Conservation (phyloP, 73 alveolate genomes). For the Diophrys sp. region DNA sequence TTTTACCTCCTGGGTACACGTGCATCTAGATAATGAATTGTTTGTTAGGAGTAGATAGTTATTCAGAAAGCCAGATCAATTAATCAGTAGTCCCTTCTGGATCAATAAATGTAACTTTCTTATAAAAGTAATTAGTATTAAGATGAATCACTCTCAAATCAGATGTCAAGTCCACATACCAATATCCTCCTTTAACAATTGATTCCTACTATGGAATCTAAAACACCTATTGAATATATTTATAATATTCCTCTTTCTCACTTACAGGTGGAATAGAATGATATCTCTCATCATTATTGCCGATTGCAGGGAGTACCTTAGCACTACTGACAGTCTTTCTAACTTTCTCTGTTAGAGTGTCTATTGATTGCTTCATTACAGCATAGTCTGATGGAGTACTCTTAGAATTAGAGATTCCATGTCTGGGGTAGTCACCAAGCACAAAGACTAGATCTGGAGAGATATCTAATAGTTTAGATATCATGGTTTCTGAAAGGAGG, state of each 20-base stretch:
- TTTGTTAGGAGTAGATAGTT: not conserved
- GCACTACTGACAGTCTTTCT: not conserved
- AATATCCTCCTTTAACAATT: not conserved
- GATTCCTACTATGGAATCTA: not conserved
- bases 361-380: not conserved
- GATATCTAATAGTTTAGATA: no score
- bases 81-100: not conserved
- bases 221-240: not conserved
- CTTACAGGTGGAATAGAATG: not conserved
- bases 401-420: not conserved
- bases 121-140: not conserved
- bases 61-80: not conserved
- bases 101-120: not conserved
- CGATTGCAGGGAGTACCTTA: not conserved
- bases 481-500: not conserved
- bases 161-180: not conserved
- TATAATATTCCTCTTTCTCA: not conserved
- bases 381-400: not conserved
- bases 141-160: not conserved
- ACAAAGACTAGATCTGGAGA: not conserved
- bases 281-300: slow-evolving; percentile 1
- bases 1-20: not conserved
- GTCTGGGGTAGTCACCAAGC: not conserved
- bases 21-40: not conserved
- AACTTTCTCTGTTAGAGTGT: not conserved